Conservation (phyloP, 1,139 yeast genomes). For the Nakaseomyces sp. region DNA sequence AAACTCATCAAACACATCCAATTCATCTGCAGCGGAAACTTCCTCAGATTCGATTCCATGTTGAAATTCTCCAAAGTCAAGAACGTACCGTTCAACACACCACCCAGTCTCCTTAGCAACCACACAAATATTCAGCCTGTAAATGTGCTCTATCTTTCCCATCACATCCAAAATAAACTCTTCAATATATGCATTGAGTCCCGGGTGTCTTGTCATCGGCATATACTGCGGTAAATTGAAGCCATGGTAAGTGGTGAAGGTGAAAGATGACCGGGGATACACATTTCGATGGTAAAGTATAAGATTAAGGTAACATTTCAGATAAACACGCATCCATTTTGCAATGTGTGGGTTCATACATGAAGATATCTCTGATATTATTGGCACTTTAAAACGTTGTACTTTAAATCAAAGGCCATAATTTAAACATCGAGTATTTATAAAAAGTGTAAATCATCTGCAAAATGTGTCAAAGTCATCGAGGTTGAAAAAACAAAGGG, state of each 20-base stretch:
- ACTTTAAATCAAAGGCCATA: no score
- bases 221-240: conserved; percentile 29
- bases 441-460: no score
- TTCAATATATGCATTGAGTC: conserved; percentile 26
- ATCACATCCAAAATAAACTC: conserved; percentile 25
- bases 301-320: conserved; percentile 28
- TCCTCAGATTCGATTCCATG: conserved; percentile 14
- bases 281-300: conserved; percentile 29
- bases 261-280: conserved; percentile 28
- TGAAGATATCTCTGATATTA: no score
- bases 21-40: conserved; percentile 13
- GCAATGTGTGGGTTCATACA: conserved; percentile 20
- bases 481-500: no score
- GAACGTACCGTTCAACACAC: conserved; percentile 25
- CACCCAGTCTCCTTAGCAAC: conserved; percentile 17
- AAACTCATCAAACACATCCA: conserved; percentile 27
- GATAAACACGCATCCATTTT: conserved; percentile 27
- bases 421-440: no score
- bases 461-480: no score
- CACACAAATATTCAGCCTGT: conserved; percentile 21
- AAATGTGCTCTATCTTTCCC: conserved; percentile 19
- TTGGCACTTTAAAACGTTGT: no score
- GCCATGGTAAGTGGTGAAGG: conserved; percentile 28
- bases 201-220: conserved; percentile 29
- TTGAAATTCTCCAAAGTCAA: conserved; percentile 29